phyloP scores from a whole-genome alignment of 495 filamentous ascomycete species.

The Usnea hakonensis region DNA sequence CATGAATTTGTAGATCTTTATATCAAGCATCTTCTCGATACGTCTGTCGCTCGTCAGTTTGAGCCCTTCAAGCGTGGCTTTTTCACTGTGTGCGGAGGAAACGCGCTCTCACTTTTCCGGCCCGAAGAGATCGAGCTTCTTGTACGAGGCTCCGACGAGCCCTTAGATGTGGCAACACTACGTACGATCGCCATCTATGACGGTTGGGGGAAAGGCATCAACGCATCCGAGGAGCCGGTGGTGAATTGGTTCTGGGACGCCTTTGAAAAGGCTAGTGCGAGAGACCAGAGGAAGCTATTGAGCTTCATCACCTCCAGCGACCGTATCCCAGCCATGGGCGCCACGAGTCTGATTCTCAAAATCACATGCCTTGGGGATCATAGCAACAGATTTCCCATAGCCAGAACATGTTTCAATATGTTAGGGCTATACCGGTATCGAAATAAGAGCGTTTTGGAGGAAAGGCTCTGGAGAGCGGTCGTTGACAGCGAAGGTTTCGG shows the following conservation, averaged over 20 bases:
- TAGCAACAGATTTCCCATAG: slow-evolving; percentile 66
- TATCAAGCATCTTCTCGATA: slow-evolving; percentile 73
- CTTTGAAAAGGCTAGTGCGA: slow-evolving; percentile 57
- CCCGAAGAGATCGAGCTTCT: slow-evolving; percentile 91
- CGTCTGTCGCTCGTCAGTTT: slow-evolving; percentile 71
- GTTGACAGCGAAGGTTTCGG: slow-evolving; percentile 91
- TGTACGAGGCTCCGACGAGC: slow-evolving; percentile 79
- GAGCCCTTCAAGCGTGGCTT: slow-evolving; percentile 95
- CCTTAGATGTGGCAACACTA: slow-evolving; percentile 69
- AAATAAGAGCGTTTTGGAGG: slow-evolving; percentile 56
- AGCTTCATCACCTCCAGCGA: slow-evolving; percentile 93
- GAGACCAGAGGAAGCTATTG: slow-evolving; percentile 68
- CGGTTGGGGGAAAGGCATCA: slow-evolving; percentile 51
- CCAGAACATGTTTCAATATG: slow-evolving; percentile 88
- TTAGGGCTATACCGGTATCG: slow-evolving; percentile 68
- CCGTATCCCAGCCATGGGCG: slow-evolving; percentile 85
- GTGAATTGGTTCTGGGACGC: slow-evolving; percentile 86
- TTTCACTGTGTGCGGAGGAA: slow-evolving; percentile 86
- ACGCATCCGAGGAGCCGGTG: slow-evolving; percentile 52
- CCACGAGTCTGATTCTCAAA: slow-evolving; percentile 69
- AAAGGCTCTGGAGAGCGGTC: slow-evolving; percentile 77
- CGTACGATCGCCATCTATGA: slow-evolving; percentile 77
- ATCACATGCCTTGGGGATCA: slow-evolving; percentile 65
- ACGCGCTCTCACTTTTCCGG: slow-evolving; percentile 83
- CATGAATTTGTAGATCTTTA: slow-evolving; percentile 85